A percentile compares a stretch with the other conserved stretches of the same genome.
Evolutionary conservation across 2,329 filamentous ascomycete species (phyloP).

Genomic region (Cladophialophora yegresii): DNA sequence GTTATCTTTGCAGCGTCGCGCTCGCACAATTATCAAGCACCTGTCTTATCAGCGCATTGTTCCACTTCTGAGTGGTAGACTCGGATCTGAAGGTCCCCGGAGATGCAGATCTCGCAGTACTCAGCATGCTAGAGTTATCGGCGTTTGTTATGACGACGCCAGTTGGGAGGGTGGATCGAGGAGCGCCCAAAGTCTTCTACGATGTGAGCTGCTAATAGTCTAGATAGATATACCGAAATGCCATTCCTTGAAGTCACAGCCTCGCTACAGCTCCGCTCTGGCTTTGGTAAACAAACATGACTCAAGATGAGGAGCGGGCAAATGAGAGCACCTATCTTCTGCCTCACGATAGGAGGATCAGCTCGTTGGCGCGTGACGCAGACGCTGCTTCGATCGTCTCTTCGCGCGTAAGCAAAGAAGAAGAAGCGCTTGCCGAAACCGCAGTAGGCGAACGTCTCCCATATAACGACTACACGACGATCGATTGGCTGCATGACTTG

Average conservation of each 20-base stretch:
- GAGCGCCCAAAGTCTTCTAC: neutral
- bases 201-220: neutral
- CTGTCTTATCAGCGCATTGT: slow-evolving; percentile 9
- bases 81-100: slow-evolving; percentile 17
- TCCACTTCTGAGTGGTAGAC: neutral
- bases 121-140: neutral
- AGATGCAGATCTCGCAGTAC: slow-evolving; percentile 16
- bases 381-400: slow-evolving; percentile 47
- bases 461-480: slow-evolving; percentile 64
- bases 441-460: slow-evolving; percentile 58
- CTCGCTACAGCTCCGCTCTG: neutral
- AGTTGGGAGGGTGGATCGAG: neutral
- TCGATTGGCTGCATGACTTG: slow-evolving; percentile 64
- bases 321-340: slow-evolving; percentile 28
- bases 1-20: slow-evolving; percentile 2
- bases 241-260: neutral
- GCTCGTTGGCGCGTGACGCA: slow-evolving; percentile 44
- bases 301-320: slow-evolving; percentile 24
- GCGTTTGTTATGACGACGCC: neutral
- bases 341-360: slow-evolving; percentile 39
- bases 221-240: slow-evolving; percentile 6
- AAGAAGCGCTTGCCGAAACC: slow-evolving; percentile 50
- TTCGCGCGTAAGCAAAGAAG: slow-evolving; percentile 52
- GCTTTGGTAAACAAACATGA: slow-evolving; percentile 18
- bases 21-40: neutral